phyloP scores from a whole-genome alignment of 2,329 filamentous ascomycete genomes.

The Aspergillus sp. region DNA sequence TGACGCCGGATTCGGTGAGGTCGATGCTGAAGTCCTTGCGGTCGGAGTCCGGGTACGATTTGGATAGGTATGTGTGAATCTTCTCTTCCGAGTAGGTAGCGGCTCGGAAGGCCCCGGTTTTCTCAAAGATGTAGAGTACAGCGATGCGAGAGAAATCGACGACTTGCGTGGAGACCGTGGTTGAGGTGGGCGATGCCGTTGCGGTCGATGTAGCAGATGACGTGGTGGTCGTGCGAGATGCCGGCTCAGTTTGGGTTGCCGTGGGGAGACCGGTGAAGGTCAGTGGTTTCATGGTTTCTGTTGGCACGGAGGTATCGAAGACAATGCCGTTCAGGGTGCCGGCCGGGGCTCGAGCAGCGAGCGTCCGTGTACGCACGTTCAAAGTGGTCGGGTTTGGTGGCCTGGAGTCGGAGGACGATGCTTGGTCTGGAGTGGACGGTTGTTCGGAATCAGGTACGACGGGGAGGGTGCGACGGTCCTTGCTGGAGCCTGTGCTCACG shows the following conservation, averaged over 20 bases:
- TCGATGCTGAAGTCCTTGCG: conserved; percentile 23
- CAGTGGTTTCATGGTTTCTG: conserved; percentile 15
- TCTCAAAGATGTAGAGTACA: conserved; percentile 43
- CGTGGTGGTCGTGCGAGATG: conserved; percentile 4
- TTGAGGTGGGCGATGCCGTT: conserved; percentile 14
- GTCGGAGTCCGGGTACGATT: conserved; percentile 23
- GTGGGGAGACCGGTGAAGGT: conserved; percentile 1
- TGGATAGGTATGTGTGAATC: conserved; percentile 32
- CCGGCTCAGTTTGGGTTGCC: conserved; percentile 24
- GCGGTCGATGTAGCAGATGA: conserved; percentile 17
- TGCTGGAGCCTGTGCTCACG: conserved; percentile 24
- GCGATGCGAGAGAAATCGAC: conserved; percentile 38
- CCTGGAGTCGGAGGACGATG: neutral
- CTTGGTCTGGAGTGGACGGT: conserved; percentile 4
- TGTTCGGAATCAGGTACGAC: conserved; percentile 1
- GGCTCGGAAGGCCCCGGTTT: conserved; percentile 30
- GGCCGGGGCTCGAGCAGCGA: conserved; percentile 24
- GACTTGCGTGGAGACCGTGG: conserved; percentile 20
- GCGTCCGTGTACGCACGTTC: conserved; percentile 15
- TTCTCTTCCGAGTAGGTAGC: conserved; percentile 29
- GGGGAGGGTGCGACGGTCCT: conserved; percentile 25
- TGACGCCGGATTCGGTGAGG: conserved; percentile 17
- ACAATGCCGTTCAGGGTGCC: conserved; percentile 40
- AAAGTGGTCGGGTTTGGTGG: conserved; percentile 8
- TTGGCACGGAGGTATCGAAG: conserved; percentile 26